phyloP scores from a whole-genome alignment of 768 basidiomycete genomes.

The Lanmaoa pseudosensibilis region DNA sequence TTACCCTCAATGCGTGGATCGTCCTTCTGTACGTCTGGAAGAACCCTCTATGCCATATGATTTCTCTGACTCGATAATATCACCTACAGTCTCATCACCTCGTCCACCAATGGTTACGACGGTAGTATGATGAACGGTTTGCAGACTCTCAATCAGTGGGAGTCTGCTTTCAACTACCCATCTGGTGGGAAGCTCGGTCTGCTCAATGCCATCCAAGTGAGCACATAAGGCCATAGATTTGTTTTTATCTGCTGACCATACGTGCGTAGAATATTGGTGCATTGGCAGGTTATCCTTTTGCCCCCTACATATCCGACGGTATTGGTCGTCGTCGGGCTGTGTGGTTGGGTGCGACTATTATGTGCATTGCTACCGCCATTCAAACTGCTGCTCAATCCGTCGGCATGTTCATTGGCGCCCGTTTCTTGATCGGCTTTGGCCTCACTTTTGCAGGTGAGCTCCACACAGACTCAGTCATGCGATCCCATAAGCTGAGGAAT shows the following conservation, averaged over 20 bases:
- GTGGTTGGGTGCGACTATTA: slow-evolving; percentile 68
- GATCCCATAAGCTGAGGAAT: not conserved
- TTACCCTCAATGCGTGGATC: slow-evolving; percentile 69
- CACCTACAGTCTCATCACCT: slow-evolving; percentile 60
- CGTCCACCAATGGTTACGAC: slow-evolving; percentile 75
- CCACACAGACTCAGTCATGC: not conserved
- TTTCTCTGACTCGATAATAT: not conserved
- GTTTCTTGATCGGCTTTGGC: slow-evolving; percentile 77
- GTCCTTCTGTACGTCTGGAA: slow-evolving; percentile 51
- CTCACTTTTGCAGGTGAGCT: slow-evolving; percentile 62
- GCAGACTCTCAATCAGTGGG: slow-evolving; percentile 67
- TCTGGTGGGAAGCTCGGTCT: slow-evolving; percentile 59
- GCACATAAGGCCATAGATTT: not conserved
- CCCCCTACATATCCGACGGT: slow-evolving; percentile 70
- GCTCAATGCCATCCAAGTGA: slow-evolving; percentile 72
- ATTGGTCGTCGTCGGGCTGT: slow-evolving; percentile 67
- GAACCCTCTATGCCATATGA: not conserved
- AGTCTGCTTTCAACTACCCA: slow-evolving; percentile 58
- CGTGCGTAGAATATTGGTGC: slow-evolving; percentile 61
- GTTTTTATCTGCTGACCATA: not conserved
- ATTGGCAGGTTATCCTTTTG: slow-evolving; percentile 66
- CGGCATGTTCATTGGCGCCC: slow-evolving; percentile 79
- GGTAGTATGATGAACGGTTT: slow-evolving; percentile 82
- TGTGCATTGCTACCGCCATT: slow-evolving; percentile 65
- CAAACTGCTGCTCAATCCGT: slow-evolving; percentile 73